Conservation (phyloP, 2,329 filamentous ascomycete species). For the Moelleriella libera region DNA sequence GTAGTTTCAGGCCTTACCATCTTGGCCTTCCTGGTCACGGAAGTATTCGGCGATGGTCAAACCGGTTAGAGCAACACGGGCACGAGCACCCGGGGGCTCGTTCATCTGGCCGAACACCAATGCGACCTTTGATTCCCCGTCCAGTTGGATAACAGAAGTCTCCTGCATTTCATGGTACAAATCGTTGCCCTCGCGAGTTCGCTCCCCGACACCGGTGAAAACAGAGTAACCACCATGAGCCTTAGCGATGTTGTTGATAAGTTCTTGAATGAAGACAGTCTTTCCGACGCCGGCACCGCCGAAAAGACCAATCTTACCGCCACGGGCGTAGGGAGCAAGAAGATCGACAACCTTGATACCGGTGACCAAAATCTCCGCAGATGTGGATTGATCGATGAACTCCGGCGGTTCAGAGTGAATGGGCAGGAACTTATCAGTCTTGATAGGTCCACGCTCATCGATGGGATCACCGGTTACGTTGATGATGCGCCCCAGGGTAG, state of each 20-base stretch:
- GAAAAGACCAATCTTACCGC: conserved; percentile 99
- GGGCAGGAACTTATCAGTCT: conserved; percentile 71
- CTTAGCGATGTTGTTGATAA: conserved; percentile 99
- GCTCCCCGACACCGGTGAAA: conserved; percentile 99
- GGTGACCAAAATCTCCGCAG: conserved; percentile 91
- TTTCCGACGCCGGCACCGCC: conserved; percentile 99
- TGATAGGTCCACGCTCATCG: conserved; percentile 97
- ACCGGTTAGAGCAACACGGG: conserved; percentile 96
- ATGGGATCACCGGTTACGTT: conserved; percentile 99
- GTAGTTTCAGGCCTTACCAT: conserved; percentile 41
- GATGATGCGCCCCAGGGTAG: conserved; percentile 96
- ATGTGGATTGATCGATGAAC: conserved; percentile 92
- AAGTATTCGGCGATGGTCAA: conserved; percentile 75
- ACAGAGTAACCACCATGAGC: conserved; percentile 99
- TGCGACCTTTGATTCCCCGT: conserved; percentile 98
- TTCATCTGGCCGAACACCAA: conserved; percentile 99
- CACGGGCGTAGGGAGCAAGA: conserved; percentile 97
- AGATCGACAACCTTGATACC: conserved; percentile 99
- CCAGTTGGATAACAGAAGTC: conserved; percentile 97
- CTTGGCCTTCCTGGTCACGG: conserved; percentile 63
- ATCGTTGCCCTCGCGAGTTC: conserved; percentile 99
- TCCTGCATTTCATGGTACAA: conserved; percentile 99
- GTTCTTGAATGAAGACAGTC: conserved; percentile 99
- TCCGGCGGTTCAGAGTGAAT: conserved; percentile 90
- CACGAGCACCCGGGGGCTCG: conserved; percentile 98